A percentile compares a stretch with the other conserved stretches of the same genome.
Evolutionary conservation across 106 monocot species (phyloP).

Genomic region (Apostasia ramifera): DNA sequence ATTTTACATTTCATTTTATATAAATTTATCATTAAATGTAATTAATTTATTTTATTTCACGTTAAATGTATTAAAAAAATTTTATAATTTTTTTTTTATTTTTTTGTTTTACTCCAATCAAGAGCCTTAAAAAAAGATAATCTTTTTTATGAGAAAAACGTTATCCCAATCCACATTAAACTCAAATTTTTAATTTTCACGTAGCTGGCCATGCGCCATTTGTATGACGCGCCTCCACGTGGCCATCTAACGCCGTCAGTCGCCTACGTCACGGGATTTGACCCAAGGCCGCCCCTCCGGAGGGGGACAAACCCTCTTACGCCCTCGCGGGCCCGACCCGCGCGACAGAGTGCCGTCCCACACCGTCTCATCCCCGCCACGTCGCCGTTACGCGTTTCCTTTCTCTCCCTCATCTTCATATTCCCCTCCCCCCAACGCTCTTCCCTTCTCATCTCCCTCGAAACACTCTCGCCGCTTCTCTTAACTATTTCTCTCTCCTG

Average conservation of each 20-base stretch:
- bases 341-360: constrained; percentile 6
- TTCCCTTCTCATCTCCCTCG: background rate
- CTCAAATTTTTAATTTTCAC: background rate
- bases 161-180: background rate
- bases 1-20: too few relatives aligned
- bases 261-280: background rate
- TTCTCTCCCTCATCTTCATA: background rate
- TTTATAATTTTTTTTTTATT: too few relatives aligned
- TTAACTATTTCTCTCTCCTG: background rate
- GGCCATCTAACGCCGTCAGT: background rate
- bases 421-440: background rate
- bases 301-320: background rate
- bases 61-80: too few relatives aligned
- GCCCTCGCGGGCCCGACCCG: background rate
- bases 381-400: background rate
- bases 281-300: background rate
- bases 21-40: too few relatives aligned
- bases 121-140: too few relatives aligned
- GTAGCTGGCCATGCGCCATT: background rate
- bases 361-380: constrained; percentile 16
- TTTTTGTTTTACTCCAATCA: too few relatives aligned
- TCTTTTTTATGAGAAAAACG: too few relatives aligned
- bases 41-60: too few relatives aligned
- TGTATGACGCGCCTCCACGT: background rate
- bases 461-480: constrained; percentile 4